Base-by-base conservation (phyloP, 2,329 filamentous ascomycete genomes). In the Trichoderma sp. region DNA sequence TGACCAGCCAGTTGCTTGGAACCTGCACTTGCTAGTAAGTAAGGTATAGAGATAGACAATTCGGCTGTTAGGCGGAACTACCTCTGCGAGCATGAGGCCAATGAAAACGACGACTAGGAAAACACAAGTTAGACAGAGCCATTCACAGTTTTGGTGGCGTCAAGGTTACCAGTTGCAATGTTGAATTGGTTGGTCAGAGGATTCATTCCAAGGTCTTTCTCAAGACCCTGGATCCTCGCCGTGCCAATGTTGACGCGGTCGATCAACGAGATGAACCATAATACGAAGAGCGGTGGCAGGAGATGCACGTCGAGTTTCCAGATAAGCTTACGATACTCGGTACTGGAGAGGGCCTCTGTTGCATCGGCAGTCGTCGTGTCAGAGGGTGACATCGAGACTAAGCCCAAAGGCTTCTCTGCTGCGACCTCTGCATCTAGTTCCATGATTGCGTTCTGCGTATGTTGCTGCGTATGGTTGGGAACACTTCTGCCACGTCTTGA, bases 231-330 rank as follows among this genome's bases (percentile, higher is more conserved):
- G 19, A 74, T 74, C 10, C 73, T 69, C 2, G 71, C 70, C 4
- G 72, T 72, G 2, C 71, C 72, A 29, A 74, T 72, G n/a, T 73
- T 74, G n/a, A 72, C 73, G 5, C 72, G 70, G 15, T 72, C 72
- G 67, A 74, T 74, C 19, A 74, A 69, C 6, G 72, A 74, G 4
- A 74, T 54, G 37, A 75, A 75, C 67, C 75, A 75, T 39, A 75
- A 67, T 52, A 75, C 74, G 32, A 76, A 70, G 60, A 75, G 74
- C 1, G 74, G 72, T 2, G 72, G 42, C 34, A 75, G 70, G 34
- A 75, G 52, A 37, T 70, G 69, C 60, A 66, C 39, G 15, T 71
- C 70, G 2, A 80, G 70, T 15, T 69, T 64, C 22, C 68, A 68
- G 2, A 77, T 64, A 15, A 80, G 71, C 70, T 80, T 79, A 17